Conservation (phyloP, 371 early-diverging fungal genomes). For the Modicella reniformis region DNA sequence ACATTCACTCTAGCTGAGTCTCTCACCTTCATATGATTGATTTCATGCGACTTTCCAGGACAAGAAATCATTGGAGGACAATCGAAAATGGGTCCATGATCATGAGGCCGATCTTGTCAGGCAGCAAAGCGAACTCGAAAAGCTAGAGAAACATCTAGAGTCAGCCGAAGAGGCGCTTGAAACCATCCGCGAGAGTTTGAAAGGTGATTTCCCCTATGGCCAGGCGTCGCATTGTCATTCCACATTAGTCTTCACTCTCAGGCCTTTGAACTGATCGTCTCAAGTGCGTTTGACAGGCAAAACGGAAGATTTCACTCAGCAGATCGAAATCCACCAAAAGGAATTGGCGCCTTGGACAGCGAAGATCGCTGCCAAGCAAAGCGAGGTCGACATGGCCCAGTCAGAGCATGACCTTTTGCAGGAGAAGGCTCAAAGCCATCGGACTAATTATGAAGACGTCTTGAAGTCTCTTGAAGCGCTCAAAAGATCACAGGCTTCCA, state of each 20-base stretch:
- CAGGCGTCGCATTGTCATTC: neutral
- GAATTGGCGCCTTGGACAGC: slow-evolving; percentile 87
- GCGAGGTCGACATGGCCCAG: slow-evolving; percentile 77
- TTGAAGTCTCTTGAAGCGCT: slow-evolving; percentile 64
- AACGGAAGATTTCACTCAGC: slow-evolving; percentile 74
- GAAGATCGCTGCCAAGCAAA: slow-evolving; percentile 77
- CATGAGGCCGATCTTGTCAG: slow-evolving; percentile 65
- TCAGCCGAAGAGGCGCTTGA: slow-evolving; percentile 79
- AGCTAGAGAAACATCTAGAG: slow-evolving; percentile 70
- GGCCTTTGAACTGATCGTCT: neutral
- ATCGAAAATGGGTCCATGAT: slow-evolving; percentile 64
- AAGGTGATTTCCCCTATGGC: slow-evolving; percentile 58
- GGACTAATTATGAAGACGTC: slow-evolving; percentile 69
- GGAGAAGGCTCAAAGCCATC: slow-evolving; percentile 64
- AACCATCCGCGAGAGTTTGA: slow-evolving; percentile 78
- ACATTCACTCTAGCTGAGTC: neutral
- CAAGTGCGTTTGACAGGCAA: slow-evolving; percentile 62
- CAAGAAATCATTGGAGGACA: slow-evolving; percentile 57
- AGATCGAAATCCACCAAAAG: slow-evolving; percentile 81
- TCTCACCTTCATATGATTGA: neutral
- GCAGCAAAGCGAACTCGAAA: slow-evolving; percentile 64
- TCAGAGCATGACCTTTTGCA: slow-evolving; percentile 81
- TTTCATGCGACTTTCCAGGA: slow-evolving; percentile 55
- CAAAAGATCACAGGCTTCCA: slow-evolving; percentile 42
- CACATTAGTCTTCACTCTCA: too few species aligned